A percentile compares a stretch with the other conserved stretches of the same genome.
Evolutionary conservation across 2,329 filamentous ascomycete genomes (phyloP).

Genomic region (Onygenales sp.): DNA sequence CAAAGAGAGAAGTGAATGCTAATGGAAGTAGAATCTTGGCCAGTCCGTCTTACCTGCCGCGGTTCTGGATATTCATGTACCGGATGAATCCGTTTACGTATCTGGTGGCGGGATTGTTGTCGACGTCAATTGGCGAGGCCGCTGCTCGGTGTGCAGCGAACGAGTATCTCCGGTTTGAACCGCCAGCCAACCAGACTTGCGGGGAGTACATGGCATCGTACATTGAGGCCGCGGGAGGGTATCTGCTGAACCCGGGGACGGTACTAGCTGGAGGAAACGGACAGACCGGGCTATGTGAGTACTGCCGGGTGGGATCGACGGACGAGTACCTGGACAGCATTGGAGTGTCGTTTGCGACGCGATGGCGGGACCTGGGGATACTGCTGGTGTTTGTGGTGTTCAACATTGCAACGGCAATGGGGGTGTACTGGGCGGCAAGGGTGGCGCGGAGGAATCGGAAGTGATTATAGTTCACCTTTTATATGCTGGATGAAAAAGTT

Average conservation of each 20-base stretch:
- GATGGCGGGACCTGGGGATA: too few relatives aligned
- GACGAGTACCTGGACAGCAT: too few relatives aligned
- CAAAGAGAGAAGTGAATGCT: constrained; percentile 49
- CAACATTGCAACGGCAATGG: too few relatives aligned
- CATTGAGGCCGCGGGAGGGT: constrained; percentile 27
- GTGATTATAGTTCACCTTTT: too few relatives aligned
- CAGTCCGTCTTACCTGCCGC: constrained; percentile 47
- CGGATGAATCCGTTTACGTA: constrained; percentile 58
- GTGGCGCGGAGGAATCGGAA: too few relatives aligned
- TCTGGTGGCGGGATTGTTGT: constrained; percentile 31
- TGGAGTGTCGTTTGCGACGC: too few relatives aligned
- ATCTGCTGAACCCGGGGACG: constrained; percentile 11
- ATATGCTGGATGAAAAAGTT: too few relatives aligned
- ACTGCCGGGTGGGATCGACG: too few relatives aligned
- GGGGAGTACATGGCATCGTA: constrained; percentile 37
- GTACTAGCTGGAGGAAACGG: too few relatives aligned
- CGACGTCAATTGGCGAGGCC: constrained; percentile 20
- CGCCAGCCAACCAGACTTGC: constrained; percentile 56
- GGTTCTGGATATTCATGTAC: constrained; percentile 74
- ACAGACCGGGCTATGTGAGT: too few relatives aligned
- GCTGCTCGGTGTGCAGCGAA: constrained; percentile 22
- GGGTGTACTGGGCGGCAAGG: too few relatives aligned
- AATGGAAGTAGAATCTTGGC: constrained; percentile 53
- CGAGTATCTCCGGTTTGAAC: constrained; percentile 25
- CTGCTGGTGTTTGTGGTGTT: too few relatives aligned